These are phyloP conservation scores for Globisporangium perplexum DNA, from an alignment of 352 stramenopile genomes.

Conservation along the genomic window DNA sequence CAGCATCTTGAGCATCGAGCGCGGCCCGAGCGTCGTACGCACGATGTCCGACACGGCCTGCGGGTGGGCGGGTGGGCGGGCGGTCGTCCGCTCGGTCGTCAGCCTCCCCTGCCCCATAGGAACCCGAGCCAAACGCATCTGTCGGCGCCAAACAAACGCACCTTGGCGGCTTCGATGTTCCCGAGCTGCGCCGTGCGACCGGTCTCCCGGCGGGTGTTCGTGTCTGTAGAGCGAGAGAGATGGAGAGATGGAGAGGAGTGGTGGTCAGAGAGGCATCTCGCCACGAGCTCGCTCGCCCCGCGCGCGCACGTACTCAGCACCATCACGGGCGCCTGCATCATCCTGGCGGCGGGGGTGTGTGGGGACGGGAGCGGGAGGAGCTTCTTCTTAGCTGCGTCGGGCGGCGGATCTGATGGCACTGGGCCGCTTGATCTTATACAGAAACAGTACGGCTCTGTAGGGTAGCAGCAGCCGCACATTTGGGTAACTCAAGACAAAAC, in stretches of 20 bases:
- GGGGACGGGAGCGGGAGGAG: too few species aligned
- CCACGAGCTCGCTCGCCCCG: background rate
- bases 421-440: too few species aligned
- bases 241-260: background rate
- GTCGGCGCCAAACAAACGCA: too few species aligned
- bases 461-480: too few species aligned
- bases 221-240: slow-evolving; percentile 45
- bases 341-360: slow-evolving; percentile 6
- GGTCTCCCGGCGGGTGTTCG: slow-evolving; percentile 98
- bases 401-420: too few species aligned
- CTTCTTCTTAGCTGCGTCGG: too few species aligned
- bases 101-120: too few species aligned
- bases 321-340: slow-evolving; percentile 93
- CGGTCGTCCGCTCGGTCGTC: too few species aligned
- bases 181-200: slow-evolving; percentile 96
- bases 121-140: too few species aligned
- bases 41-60: slow-evolving; percentile 98
- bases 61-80: slow-evolving; percentile 1
- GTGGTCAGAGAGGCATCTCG: background rate
- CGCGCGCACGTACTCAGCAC: slow-evolving; percentile 92
- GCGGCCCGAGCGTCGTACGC: slow-evolving; percentile 96
- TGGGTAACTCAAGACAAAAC: too few species aligned
- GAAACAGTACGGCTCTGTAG: too few species aligned
- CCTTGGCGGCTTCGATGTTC: slow-evolving; percentile 97
- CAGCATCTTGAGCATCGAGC: slow-evolving; percentile 99